phyloP scores from a whole-genome alignment of 2,329 filamentous ascomycete genomes.

The Penicillium sp. region DNA sequence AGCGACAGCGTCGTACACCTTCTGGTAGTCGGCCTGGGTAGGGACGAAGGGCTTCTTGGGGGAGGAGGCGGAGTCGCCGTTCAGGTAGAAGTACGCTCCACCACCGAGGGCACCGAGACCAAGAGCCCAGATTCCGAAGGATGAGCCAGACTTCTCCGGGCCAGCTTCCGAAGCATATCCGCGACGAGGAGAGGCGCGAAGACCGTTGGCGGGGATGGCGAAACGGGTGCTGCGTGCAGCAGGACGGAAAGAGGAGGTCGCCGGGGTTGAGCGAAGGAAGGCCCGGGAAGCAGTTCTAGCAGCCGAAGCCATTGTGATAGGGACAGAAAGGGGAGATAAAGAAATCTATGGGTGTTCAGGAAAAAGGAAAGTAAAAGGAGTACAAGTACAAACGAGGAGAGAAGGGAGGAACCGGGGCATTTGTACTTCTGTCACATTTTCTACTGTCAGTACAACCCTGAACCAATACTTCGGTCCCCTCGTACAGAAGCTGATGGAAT shows the following conservation, averaged over 20 bases:
- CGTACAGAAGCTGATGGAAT: slow-evolving; percentile 11
- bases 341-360: slow-evolving; percentile 1
- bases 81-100: slow-evolving; percentile 57
- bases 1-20: slow-evolving; percentile 84
- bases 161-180: slow-evolving; percentile 65
- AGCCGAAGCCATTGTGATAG: slow-evolving; percentile 34
- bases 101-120: slow-evolving; percentile 53
- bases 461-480: slow-evolving; percentile 2
- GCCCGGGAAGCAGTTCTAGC: slow-evolving; percentile 38
- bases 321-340: not conserved
- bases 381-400: slow-evolving; percentile 3
- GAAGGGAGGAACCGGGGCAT: slow-evolving; percentile 11
- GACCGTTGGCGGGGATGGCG: slow-evolving; percentile 52
- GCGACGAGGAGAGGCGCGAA: slow-evolving; percentile 66
- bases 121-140: slow-evolving; percentile 50
- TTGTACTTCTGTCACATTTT: slow-evolving; percentile 3
- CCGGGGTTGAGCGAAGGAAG: slow-evolving; percentile 35
- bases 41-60: slow-evolving; percentile 57
- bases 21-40: slow-evolving; percentile 81
- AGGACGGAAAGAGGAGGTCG: slow-evolving; percentile 33
- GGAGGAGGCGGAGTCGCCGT: slow-evolving; percentile 35
- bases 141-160: slow-evolving; percentile 43
- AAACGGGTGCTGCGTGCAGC: slow-evolving; percentile 51
- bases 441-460: not conserved
- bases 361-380: slow-evolving; percentile 4